Base-by-base conservation (phyloP, 495 filamentous ascomycete genomes). In the Aspergillus sparsus region DNA sequence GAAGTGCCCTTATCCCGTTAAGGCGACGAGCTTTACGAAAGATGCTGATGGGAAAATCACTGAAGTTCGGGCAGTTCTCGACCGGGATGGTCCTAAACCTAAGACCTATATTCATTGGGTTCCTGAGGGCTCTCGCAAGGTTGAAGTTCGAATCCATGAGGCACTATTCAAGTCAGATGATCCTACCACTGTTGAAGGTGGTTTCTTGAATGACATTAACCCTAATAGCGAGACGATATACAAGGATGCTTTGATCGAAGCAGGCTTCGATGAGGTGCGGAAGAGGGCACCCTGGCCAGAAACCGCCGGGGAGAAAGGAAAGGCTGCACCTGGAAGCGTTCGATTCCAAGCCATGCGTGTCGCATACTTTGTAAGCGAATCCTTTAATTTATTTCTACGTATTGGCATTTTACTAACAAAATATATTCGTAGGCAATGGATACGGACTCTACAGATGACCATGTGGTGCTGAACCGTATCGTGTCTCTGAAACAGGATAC, bases 341-440 rank as follows among this genome's bases (percentile, higher is more conserved):
- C 80, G 95, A 16, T 98, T 98, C 82, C 95, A 98, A 77, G 94
- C 85, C 11, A 85, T 97, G 83, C 83, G 95, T 16, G 87, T 93
- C 51, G 94, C 86, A 11, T 98, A 97, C 71, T 97, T 82, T 76
- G 77, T 62, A 58, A 46, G 61, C 58, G 15, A 11, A 35, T 51
- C 41, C 46, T 49, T 7, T 16, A 49, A 21, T 37, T 46, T 5
- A 50, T 5, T 35, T 53, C 61, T 55, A 61, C 47, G 45, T 18
- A 16, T 11, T 50, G 6, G 21, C 15, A 15, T 39, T 42, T 18
- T 47, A 50, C 54, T 65, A 42, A 57, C 54, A 16, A 18, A 15
- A 3, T 46, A 27, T 27, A 27, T 33, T 41, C n/a, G 12, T 4
- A 56, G 27, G 56, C 85, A 37, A 72, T 96, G 68, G 94, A 98